Evolutionary conservation across 495 filamentous ascomycete species (phyloP).

Genomic region (Hypoxylon fuscum): DNA sequence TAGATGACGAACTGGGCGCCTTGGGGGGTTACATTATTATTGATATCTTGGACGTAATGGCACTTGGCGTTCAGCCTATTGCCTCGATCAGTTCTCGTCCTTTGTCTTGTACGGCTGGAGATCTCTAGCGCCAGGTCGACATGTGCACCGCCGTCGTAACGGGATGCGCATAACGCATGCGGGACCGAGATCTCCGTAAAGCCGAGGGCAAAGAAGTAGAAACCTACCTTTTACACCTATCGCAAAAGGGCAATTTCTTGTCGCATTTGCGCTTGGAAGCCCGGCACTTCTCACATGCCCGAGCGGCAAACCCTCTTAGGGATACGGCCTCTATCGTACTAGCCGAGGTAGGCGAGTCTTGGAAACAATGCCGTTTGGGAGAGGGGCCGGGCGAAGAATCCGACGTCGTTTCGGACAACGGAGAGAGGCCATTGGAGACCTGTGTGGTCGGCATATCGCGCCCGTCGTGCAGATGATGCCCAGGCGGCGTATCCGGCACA

Average conservation of each 20-base stretch:
- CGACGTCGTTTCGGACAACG: conserved; percentile 40
- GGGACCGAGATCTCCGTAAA: too few species aligned
- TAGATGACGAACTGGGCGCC: conserved; percentile 39
- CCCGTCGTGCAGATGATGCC: too few species aligned
- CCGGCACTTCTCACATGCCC: conserved; percentile 48
- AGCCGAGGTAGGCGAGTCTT: too few species aligned
- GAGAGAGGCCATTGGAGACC: conserved; percentile 30
- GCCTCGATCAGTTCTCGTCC: conserved; percentile 15
- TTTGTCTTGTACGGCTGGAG: neutral
- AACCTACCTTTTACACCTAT: conserved; percentile 44
- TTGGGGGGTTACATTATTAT: conserved; percentile 24
- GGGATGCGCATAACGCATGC: too few species aligned
- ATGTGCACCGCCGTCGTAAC: too few species aligned
- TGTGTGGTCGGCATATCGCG: conserved; percentile 31
- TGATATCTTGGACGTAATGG: conserved; percentile 42
- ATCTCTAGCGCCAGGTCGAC: neutral
- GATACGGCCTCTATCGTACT: conserved; percentile 24
- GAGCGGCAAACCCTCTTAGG: conserved; percentile 34
- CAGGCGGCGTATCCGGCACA: too few species aligned
- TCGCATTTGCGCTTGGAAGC: conserved; percentile 48
- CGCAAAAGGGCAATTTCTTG: conserved; percentile 46
- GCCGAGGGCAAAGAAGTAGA: neutral
- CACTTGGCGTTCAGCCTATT: conserved; percentile 45
- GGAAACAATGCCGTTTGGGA: conserved; percentile 31
- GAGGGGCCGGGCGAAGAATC: conserved; percentile 39